phyloP scores from a whole-genome alignment of 208 protist species.

The Spongospora subterranea region DNA sequence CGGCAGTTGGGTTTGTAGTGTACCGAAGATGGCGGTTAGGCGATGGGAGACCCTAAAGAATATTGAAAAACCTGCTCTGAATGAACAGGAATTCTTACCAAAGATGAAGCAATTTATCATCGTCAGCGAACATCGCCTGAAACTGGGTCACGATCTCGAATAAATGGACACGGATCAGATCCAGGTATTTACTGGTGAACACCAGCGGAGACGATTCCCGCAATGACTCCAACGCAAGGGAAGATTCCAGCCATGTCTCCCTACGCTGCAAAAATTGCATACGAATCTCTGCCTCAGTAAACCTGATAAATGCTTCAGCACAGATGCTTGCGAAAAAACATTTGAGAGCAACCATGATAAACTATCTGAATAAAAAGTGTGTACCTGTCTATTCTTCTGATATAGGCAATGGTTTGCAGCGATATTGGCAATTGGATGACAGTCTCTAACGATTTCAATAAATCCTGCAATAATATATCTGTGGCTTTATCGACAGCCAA shows the following conservation, averaged over 20 bases:
- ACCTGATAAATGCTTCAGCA: too few relatives aligned
- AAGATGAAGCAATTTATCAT: conserved; percentile 22
- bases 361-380: neutral
- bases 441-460: neutral
- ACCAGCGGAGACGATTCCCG: neutral
- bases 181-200: neutral
- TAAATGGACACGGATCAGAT: conserved; percentile 12
- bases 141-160: conserved; percentile 50
- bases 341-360: neutral
- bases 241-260: conserved; percentile 4
- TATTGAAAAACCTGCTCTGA: neutral
- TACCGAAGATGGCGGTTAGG: neutral
- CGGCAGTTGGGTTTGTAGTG: neutral
- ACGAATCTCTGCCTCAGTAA: neutral
- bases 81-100: neutral
- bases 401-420: neutral
- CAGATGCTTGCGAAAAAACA: too few relatives aligned
- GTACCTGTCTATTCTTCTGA: neutral
- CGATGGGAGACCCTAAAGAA: conserved; percentile 11
- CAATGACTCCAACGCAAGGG: neutral
- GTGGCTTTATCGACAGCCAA: neutral
- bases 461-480: neutral
- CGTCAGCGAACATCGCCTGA: conserved; percentile 17
- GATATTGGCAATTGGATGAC: neutral
- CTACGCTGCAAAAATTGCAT: neutral